These are phyloP conservation scores for Brassica carinata DNA, from an alignment of 345 rosid genomes.

Conservation along the genomic window DNA sequence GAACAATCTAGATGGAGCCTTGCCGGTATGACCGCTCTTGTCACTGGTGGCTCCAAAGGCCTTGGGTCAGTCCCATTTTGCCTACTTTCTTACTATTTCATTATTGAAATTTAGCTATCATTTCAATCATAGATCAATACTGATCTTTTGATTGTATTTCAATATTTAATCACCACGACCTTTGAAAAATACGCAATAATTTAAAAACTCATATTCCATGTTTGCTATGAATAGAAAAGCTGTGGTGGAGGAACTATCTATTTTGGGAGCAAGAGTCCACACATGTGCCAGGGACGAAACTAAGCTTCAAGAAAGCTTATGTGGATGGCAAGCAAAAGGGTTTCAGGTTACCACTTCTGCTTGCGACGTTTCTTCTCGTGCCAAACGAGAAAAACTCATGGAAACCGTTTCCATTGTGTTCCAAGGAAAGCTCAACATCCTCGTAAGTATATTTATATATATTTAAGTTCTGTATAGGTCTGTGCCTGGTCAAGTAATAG, in stretches of 20 bases:
- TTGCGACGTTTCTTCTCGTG: slow-evolving; percentile 31
- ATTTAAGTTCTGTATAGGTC: too few species aligned
- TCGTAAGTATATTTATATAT: slow-evolving; percentile 12
- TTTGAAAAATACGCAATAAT: neutral
- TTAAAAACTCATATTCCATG: neutral
- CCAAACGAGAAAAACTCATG: slow-evolving; percentile 28
- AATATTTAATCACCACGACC: too few species aligned
- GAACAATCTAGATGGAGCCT: slow-evolving; percentile 29
- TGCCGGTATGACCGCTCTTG: slow-evolving; percentile 35
- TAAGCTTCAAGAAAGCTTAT: slow-evolving; percentile 25
- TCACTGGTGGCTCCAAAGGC: slow-evolving; percentile 41
- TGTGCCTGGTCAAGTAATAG: too few species aligned
- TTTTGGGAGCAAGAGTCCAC: slow-evolving; percentile 34
- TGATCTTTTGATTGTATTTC: neutral
- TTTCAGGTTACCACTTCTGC: slow-evolving; percentile 27
- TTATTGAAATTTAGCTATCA: neutral
- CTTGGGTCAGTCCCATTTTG: slow-evolving; percentile 23
- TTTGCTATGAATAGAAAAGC: slow-evolving; percentile 27
- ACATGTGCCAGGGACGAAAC: slow-evolving; percentile 37
- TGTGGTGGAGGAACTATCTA: slow-evolving; percentile 36
- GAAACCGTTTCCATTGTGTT: slow-evolving; percentile 41
- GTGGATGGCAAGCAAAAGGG: slow-evolving; percentile 35
- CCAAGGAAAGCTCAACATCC: slow-evolving; percentile 38
- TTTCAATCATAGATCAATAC: neutral
- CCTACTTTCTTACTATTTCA: neutral